Percentiles rank a stretch among this genome's conserved stretches.
These are phyloP conservation scores for Serendipita sp. DNA, from an alignment of 768 basidiomycete species.

Conservation along the genomic window DNA sequence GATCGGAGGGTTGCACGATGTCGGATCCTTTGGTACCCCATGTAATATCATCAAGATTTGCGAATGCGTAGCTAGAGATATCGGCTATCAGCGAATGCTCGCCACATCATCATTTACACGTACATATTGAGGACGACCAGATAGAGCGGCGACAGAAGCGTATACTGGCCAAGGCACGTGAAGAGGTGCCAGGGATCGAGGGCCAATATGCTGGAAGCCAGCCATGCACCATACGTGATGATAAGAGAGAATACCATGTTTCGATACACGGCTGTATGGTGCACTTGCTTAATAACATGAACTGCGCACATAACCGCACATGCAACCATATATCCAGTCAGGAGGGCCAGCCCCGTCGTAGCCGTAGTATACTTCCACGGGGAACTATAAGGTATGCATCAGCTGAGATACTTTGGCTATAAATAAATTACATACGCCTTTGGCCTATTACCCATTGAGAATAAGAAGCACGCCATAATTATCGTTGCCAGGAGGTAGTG, in stretches of 20 bases:
- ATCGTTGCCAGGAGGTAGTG: slow-evolving; percentile 75
- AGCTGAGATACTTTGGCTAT: slow-evolving; percentile 11
- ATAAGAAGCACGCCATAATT: slow-evolving; percentile 78
- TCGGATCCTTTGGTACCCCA: slow-evolving; percentile 86
- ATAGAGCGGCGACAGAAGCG: slow-evolving; percentile 61
- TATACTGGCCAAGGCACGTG: slow-evolving; percentile 79
- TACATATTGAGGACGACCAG: slow-evolving; percentile 66
- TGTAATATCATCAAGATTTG: slow-evolving; percentile 71
- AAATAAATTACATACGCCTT: slow-evolving; percentile 38
- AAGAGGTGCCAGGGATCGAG: slow-evolving; percentile 95
- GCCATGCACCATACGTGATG: slow-evolving; percentile 60
- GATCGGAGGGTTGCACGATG: slow-evolving; percentile 50
- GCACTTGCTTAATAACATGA: slow-evolving; percentile 47
- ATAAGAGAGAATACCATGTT: slow-evolving; percentile 70
- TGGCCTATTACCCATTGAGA: slow-evolving; percentile 93
- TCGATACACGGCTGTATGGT: slow-evolving; percentile 43
- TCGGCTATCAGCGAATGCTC: background rate
- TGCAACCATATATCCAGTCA: slow-evolving; percentile 74
- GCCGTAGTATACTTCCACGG: slow-evolving; percentile 77
- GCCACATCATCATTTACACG: slow-evolving; percentile 17
- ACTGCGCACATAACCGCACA: slow-evolving; percentile 72
- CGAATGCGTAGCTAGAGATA: slow-evolving; percentile 57
- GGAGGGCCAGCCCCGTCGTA: slow-evolving; percentile 51
- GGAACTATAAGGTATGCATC: slow-evolving; percentile 28
- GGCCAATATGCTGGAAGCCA: slow-evolving; percentile 61